Percentiles rank a stretch among this genome's conserved stretches.
phyloP scores from a whole-genome alignment of 495 filamentous ascomycete genomes.

The Bathelium albidoporum region DNA sequence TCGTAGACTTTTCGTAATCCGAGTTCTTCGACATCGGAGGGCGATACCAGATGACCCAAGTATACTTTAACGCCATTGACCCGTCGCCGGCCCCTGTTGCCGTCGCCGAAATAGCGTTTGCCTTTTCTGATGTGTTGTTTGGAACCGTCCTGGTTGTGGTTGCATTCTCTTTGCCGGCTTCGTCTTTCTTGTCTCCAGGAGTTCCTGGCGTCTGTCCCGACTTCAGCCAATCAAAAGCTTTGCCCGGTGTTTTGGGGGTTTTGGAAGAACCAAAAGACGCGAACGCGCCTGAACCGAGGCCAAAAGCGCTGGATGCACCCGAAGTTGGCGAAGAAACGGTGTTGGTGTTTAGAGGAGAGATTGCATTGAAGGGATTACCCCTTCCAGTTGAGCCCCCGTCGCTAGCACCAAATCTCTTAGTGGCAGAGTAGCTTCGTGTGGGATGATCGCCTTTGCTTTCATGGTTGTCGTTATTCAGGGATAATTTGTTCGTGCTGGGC shows the following conservation, averaged over 20 bases:
- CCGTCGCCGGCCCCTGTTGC: conserved; percentile 10
- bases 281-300: conserved; percentile 88
- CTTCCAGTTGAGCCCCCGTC: conserved; percentile 68
- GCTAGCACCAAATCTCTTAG: conserved; percentile 61
- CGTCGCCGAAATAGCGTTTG: conserved; percentile 35
- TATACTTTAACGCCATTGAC: conserved; percentile 54
- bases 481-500: conserved; percentile 44
- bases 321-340: conserved; percentile 75
- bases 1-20: conserved; percentile 95
- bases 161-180: conserved; percentile 19
- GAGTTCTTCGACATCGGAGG: conserved; percentile 92
- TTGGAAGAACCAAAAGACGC: conserved; percentile 77
- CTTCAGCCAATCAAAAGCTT: conserved; percentile 52
- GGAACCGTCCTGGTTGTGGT: conserved; percentile 6
- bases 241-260: conserved; percentile 79
- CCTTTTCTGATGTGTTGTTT: conserved; percentile 14
- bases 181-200: conserved; percentile 35
- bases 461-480: conserved; percentile 54
- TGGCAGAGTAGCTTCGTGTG: conserved; percentile 50
- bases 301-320: conserved; percentile 85
- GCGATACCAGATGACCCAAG: conserved; percentile 95
- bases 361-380: conserved; percentile 76
- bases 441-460: conserved; percentile 52
- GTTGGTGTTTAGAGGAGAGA: conserved; percentile 56
- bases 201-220: not conserved